Evolutionary conservation across 2,329 filamentous ascomycete genomes (phyloP).

Genomic region (Ophiosphaerella korrae): DNA sequence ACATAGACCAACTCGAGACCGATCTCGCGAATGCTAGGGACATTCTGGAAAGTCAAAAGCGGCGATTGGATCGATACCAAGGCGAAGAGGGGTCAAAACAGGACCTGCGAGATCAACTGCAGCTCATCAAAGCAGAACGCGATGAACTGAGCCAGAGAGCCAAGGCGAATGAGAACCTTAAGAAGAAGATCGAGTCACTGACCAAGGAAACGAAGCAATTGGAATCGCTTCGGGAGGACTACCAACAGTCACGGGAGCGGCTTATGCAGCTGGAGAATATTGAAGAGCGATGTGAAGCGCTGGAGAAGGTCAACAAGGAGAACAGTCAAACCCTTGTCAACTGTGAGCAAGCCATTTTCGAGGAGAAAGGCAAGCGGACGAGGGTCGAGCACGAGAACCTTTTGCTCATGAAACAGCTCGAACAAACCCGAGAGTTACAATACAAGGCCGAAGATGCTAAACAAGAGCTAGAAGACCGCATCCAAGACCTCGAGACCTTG

Average conservation of each 20-base stretch:
- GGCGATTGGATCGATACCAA: constrained; percentile 52
- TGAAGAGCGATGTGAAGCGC: constrained; percentile 50
- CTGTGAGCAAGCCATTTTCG: constrained; percentile 58
- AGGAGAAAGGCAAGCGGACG: constrained; percentile 55
- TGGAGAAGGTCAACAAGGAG: constrained; percentile 59
- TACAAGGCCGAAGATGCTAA: constrained; percentile 55
- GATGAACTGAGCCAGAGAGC: constrained; percentile 56
- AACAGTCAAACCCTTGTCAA: constrained; percentile 57
- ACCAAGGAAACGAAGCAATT: constrained; percentile 54
- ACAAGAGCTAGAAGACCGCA: constrained; percentile 52
- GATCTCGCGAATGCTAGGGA: constrained; percentile 53
- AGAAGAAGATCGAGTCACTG: constrained; percentile 58
- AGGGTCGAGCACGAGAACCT: constrained; percentile 56
- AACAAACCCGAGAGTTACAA: constrained; percentile 54
- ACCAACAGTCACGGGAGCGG: constrained; percentile 51
- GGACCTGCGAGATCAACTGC: constrained; percentile 57
- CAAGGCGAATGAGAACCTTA: constrained; percentile 59
- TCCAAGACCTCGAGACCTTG: constrained; percentile 50
- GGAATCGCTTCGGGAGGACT: constrained; percentile 51
- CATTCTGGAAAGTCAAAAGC: constrained; percentile 53
- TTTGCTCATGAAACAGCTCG: constrained; percentile 53
- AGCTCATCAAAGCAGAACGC: constrained; percentile 54
- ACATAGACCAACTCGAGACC: constrained; percentile 56
- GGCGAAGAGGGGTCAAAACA: constrained; percentile 52
- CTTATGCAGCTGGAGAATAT: constrained; percentile 52